These are phyloP conservation scores for Trifolium repens DNA, from an alignment of 306 rosid species.

Conservation along the genomic window DNA sequence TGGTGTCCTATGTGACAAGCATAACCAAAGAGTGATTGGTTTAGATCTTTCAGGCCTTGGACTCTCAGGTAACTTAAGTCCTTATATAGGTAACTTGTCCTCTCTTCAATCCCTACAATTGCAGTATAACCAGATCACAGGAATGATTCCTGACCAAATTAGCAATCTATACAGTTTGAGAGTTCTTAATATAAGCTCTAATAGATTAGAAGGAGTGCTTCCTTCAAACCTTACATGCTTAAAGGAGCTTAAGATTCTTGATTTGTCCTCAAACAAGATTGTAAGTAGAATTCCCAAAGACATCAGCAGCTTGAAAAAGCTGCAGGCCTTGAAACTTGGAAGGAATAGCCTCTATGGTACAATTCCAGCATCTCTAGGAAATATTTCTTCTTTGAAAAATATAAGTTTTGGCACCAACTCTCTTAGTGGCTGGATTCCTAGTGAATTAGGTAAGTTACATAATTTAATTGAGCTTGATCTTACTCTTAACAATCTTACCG, in stretches of 20 bases:
- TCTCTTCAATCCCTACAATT: slow-evolving; percentile 61
- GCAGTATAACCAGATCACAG: slow-evolving; percentile 55
- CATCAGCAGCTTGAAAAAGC: slow-evolving; percentile 50
- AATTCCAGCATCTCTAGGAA: slow-evolving; percentile 57
- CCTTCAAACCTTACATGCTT: slow-evolving; percentile 54
- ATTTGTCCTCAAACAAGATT: slow-evolving; percentile 53
- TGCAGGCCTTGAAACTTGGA: slow-evolving; percentile 56
- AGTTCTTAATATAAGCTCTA: slow-evolving; percentile 63
- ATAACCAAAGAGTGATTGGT: slow-evolving; percentile 51
- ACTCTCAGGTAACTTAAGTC: slow-evolving; percentile 57
- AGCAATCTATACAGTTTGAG: slow-evolving; percentile 46
- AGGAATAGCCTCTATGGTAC: slow-evolving; percentile 55
- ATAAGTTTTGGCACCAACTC: slow-evolving; percentile 65
- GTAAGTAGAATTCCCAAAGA: slow-evolving; percentile 54
- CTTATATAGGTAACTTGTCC: slow-evolving; percentile 61
- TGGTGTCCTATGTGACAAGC: slow-evolving; percentile 58
- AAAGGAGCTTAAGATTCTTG: slow-evolving; percentile 53
- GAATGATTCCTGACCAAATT: slow-evolving; percentile 62
- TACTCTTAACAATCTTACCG: slow-evolving; percentile 58
- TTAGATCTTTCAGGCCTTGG: slow-evolving; percentile 58
- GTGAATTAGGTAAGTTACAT: slow-evolving; percentile 53
- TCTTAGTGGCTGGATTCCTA: slow-evolving; percentile 63
- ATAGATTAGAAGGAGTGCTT: slow-evolving; percentile 51
- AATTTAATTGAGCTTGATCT: slow-evolving; percentile 63
- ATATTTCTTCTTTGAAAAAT: slow-evolving; percentile 58